Conservation (phyloP, 441 rosid genomes). For the Euphorbia schlechtendalii region DNA sequence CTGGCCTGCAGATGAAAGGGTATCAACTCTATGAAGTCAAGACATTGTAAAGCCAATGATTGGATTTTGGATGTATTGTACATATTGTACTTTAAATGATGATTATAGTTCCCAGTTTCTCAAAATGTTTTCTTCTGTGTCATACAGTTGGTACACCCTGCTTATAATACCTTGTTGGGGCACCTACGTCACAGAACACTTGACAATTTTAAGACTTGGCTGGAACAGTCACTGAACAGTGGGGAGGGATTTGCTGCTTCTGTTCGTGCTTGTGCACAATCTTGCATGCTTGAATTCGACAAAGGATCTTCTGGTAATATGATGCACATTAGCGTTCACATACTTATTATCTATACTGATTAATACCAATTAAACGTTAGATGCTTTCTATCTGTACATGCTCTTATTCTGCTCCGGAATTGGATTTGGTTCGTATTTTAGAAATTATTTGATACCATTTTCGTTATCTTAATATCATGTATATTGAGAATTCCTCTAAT, state of each 20-base stretch:
- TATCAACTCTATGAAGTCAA: too few species aligned
- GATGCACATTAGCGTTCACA: not conserved
- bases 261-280: constrained; percentile 37
- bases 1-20: not conserved
- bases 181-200: constrained; percentile 52
- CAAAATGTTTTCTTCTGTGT: constrained; percentile 6
- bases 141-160: constrained; percentile 50
- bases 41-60: too few species aligned
- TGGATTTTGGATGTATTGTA: not conserved
- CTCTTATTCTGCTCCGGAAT: not conserved
- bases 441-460: not conserved
- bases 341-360: not conserved
- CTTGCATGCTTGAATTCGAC: constrained; percentile 57
- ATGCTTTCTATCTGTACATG: not conserved
- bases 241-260: constrained; percentile 66
- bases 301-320: constrained; percentile 58
- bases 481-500: not conserved
- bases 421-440: not conserved
- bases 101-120: not conserved
- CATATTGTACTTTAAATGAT: not conserved
- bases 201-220: constrained; percentile 42
- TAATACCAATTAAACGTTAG: not conserved
- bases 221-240: constrained; percentile 43
- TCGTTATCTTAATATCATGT: constrained; percentile 7
- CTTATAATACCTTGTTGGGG: constrained; percentile 49